phyloP scores from a whole-genome alignment of 2,329 filamentous ascomycete species.

The Verticillium zaregamsianum region DNA sequence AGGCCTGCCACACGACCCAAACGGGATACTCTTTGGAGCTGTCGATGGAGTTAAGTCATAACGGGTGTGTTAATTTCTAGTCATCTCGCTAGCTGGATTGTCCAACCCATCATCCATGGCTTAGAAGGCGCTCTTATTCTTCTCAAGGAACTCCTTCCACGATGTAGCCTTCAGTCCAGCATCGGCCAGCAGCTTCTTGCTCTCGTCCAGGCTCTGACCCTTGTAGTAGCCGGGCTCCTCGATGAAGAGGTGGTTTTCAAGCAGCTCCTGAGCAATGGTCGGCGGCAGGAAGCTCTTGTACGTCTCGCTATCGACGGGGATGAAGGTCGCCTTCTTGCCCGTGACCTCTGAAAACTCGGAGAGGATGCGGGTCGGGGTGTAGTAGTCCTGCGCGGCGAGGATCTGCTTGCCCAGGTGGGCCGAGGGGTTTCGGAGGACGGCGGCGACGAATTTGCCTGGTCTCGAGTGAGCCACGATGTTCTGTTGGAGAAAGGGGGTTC shows the following conservation, averaged over 20 bases:
- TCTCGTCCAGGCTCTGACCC: slow-evolving; percentile 1
- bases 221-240: slow-evolving; percentile 16
- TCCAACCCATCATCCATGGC: no score
- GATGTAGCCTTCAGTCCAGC: slow-evolving; percentile 3
- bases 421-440: slow-evolving; percentile 4
- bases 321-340: slow-evolving; percentile 2
- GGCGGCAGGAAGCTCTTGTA: slow-evolving; percentile 19
- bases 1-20: no score
- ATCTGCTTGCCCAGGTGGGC: slow-evolving; percentile 10
- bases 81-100: no score
- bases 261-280: slow-evolving; percentile 15
- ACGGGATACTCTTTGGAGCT: no score
- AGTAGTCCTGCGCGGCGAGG: slow-evolving; percentile 10
- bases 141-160: slow-evolving; percentile 9
- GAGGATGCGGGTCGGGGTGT: slow-evolving; percentile 8
- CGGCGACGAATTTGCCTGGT: slow-evolving; percentile 11
- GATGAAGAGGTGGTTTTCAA: slow-evolving; percentile 18
- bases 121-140: background rate
- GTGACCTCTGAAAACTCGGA: slow-evolving; percentile 10
- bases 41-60: no score
- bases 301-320: slow-evolving; percentile 12
- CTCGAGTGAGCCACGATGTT: background rate
- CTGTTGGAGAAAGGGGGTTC: background rate
- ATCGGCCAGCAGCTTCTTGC: slow-evolving; percentile 4
- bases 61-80: no score